Base-by-base conservation (phyloP, 2,329 filamentous ascomycete species). In the Nemania serpens region DNA sequence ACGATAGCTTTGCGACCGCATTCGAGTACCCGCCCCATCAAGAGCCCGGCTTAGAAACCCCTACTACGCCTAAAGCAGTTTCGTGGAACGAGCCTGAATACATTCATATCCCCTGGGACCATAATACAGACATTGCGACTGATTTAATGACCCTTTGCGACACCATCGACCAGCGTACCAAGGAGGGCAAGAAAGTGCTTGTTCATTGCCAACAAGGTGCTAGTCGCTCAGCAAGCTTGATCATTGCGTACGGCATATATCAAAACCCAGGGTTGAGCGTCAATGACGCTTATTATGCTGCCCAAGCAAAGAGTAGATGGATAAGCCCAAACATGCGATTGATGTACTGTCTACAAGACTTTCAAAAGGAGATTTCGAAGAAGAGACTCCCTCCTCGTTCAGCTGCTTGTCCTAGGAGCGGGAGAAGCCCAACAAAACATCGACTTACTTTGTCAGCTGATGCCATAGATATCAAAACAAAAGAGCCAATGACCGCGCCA, bases 251-350 rank as follows among this genome's bases (percentile, higher is more conserved):
- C 65, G 91, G 91, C 45, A 78, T 96, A 59, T 95, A 91, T 75
- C 89, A 89, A 71, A 90, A 91, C 62, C 90, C 91, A 1, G 83
- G 87, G 5, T 77, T 92, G 69, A 91, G 84, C 67, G 90, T 94
- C 55, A 93, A 94, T 70, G 90, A 94, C 73, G 90, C 91, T 2
- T 95, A 95, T 72, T 87, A 92, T 72, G 84, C 88, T 2, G 91
- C 91, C 2, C 92, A 96, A 76, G 83, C 85, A 55, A 90, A 90
- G 76, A 95, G 91, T 75, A 87, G 84, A 71, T 96, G 91, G 91
- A 94, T 96, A 68, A 93, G 91, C 60, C 91, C 91, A 0, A 96
- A 96, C 75, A 96, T 96, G 91, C 91, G 91, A 67, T 81, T 96
- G 67, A 93, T 96, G 82, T 95, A 95, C 81, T 93, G 91, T 67